Conservation (phyloP, 306 rosid species). For the Vigna hirtella region DNA sequence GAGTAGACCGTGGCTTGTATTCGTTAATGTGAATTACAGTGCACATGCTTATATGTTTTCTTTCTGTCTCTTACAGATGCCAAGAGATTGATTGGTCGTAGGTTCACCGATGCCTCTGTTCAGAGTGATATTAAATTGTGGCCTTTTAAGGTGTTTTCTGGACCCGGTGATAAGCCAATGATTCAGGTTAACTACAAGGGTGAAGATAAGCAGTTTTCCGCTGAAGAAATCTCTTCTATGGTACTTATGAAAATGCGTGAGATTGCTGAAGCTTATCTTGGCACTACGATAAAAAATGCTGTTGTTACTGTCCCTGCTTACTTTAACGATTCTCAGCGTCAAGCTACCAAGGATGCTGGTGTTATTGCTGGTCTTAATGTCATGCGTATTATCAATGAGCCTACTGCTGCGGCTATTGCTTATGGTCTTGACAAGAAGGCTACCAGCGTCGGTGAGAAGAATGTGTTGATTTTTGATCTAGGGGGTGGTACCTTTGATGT, state of each 20-base stretch:
- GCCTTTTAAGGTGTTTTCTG: conserved; percentile 32
- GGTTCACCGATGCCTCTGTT: conserved; percentile 64
- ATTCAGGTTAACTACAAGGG: conserved; percentile 37
- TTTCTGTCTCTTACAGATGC: conserved; percentile 51
- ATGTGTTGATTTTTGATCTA: conserved; percentile 55
- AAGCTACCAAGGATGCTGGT: conserved; percentile 29
- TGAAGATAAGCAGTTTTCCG: conserved; percentile 36
- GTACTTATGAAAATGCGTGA: conserved; percentile 76
- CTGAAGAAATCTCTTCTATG: conserved; percentile 35
- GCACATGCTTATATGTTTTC: background rate
- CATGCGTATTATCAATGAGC: conserved; percentile 57
- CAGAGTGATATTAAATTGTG: conserved; percentile 57
- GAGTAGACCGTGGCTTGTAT: background rate
- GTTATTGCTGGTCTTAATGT: conserved; percentile 30
- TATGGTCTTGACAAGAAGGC: conserved; percentile 76
- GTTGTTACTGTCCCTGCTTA: conserved; percentile 79
- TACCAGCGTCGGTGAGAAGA: conserved; percentile 16
- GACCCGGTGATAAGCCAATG: conserved; percentile 32
- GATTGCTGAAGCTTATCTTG: conserved; percentile 76
- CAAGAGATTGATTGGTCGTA: conserved; percentile 71
- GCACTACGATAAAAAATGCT: conserved; percentile 61
- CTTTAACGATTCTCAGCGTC: conserved; percentile 31
- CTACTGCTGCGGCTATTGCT: conserved; percentile 78
- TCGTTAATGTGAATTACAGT: background rate
- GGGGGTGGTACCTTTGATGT: conserved; percentile 69